Percentiles rank a stretch among this genome's conserved stretches.
phyloP scores from a whole-genome alignment of 2,329 filamentous ascomycete genomes.

The Graphilbum fragrans region DNA sequence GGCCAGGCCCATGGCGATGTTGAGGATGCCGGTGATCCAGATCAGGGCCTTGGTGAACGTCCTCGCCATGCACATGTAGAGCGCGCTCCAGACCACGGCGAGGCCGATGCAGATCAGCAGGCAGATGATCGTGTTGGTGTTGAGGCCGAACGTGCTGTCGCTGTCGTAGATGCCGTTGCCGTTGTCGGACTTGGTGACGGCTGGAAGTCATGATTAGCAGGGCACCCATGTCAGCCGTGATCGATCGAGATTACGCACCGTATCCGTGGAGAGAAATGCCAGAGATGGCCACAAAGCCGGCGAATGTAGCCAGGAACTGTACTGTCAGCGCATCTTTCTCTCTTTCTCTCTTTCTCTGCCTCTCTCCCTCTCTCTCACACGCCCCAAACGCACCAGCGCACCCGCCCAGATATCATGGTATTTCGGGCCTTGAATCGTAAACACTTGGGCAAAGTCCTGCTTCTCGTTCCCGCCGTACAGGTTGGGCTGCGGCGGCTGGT shows the following conservation, averaged over 20 bases:
- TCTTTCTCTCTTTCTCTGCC: no score
- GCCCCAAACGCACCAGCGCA: no score
- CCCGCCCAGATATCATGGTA: conserved; percentile 88
- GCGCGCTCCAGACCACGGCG: conserved; percentile 62
- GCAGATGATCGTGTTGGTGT: conserved; percentile 76
- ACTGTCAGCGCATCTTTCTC: neutral
- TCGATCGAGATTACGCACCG: conserved; percentile 1
- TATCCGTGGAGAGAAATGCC: conserved; percentile 11
- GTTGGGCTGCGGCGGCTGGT: conserved; percentile 12
- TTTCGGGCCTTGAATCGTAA: conserved; percentile 73
- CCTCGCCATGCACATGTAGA: conserved; percentile 65
- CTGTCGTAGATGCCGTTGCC: conserved; percentile 65
- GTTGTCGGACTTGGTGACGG: conserved; percentile 43
- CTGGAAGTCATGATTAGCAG: no score
- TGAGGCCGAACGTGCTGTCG: conserved; percentile 52
- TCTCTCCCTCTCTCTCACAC: no score
- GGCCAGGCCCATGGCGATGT: conserved; percentile 72
- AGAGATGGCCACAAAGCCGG: conserved; percentile 9
- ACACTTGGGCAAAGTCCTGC: conserved; percentile 62
- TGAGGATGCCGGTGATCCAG: conserved; percentile 82
- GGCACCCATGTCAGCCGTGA: no score
- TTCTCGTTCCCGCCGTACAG: conserved; percentile 27
- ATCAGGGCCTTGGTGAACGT: conserved; percentile 82
- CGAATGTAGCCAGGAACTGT: conserved; percentile 15
- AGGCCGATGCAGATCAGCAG: conserved; percentile 68